Evolutionary conservation across 2,329 filamentous ascomycete species (phyloP), one percentile per base, ranked within the genome.

Genomic region (Lachnellula willkommii): DNA sequence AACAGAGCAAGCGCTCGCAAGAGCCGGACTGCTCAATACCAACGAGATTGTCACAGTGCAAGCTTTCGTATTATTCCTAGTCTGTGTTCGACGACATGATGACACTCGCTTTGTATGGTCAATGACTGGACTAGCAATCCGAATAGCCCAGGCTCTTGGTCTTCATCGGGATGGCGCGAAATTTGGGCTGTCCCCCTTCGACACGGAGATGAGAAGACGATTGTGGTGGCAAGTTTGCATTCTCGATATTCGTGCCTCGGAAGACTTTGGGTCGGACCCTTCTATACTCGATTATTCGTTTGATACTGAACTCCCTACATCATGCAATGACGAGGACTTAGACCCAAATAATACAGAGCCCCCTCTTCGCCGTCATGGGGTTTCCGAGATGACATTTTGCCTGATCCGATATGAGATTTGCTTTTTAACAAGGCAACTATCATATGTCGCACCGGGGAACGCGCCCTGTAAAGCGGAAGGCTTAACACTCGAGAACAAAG

Each of bases 201-300:
- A 85, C 53, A 75, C 79, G 4, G 82, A 86, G 65, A 80, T 83
- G 72, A 73, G 81, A 20, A 73, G 82, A 57, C 72, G 82, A 32
- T 69, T 83, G 5, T 85, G 82, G 82, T 85, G 81, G 79, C 77
- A 80, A 57, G 67, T 84, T 2, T 83, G 79, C 61, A 72, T 84
- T 14, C 70, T 87, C 0, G 84, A 88, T 64, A 75, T 77, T 3
- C 73, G 83, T 57, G 76, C 82, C 1, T 80, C 81, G 0, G 83
- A 87, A 63, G 81, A 86, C 56, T 81, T 86, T 64, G 83, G 82
- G 0, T 81, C 79, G 22, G 82, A 86, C 57, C 79, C 82, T 2
- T 80, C 79, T 0, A 83, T 87, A 43, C 68, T 76, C 2, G 75
- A 80, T 49, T 75, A 78, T 12, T 77, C 77, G 11, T 87, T 81